Evolutionary conservation across 768 basidiomycete genomes (phyloP).

Genomic region (Dioszegia crocea): DNA sequence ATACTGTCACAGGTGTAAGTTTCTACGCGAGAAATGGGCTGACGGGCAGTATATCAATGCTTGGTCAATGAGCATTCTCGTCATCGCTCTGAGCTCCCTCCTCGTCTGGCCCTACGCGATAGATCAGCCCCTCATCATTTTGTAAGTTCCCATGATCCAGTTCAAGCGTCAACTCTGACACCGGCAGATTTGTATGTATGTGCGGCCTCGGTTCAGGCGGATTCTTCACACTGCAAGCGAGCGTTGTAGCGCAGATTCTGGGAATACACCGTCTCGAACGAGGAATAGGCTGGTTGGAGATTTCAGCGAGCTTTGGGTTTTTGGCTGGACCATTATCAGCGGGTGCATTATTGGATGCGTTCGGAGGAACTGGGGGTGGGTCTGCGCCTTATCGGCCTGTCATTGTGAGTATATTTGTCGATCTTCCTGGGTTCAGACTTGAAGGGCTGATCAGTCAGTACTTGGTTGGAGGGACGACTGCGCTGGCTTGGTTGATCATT

Average conservation of each 20-base stretch:
- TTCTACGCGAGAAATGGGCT: no score
- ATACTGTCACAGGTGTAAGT: no score
- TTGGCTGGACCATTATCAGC: slow-evolving; percentile 25
- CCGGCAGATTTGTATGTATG: background rate
- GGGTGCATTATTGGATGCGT: slow-evolving; percentile 20
- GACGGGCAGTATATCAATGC: no score
- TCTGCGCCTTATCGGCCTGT: slow-evolving; percentile 20
- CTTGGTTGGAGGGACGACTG: no score
- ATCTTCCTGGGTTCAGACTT: background rate
- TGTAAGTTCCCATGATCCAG: no score
- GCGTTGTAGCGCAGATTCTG: slow-evolving; percentile 19
- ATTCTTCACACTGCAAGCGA: slow-evolving; percentile 22
- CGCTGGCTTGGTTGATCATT: no score
- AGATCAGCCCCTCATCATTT: no score
- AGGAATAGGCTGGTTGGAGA: slow-evolving; percentile 17
- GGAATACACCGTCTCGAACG: slow-evolving; percentile 16
- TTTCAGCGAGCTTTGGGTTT: slow-evolving; percentile 16
- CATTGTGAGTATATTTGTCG: slow-evolving; percentile 26
- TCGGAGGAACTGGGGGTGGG: slow-evolving; percentile 18
- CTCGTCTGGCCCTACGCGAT: no score
- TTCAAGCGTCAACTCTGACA: no score
- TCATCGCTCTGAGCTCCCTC: no score
- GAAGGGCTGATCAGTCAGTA: no score
- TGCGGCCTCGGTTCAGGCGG: slow-evolving; percentile 21
- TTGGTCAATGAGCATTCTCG: no score